Conservation (phyloP, 1,139 yeast species). For the Blastobotrys arbuscula region DNA sequence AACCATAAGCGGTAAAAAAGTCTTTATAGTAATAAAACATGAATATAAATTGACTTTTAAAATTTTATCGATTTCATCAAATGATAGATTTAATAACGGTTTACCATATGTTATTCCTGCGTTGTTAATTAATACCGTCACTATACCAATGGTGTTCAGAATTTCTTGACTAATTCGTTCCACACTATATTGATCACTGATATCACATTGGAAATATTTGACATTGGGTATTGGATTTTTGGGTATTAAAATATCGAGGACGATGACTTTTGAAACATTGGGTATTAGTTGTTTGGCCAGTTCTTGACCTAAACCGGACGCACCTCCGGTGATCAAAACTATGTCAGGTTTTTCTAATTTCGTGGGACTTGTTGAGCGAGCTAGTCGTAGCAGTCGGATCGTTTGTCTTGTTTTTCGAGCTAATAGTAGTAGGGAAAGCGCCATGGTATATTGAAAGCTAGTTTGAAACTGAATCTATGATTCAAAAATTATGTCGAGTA, state of each 20-base stretch:
- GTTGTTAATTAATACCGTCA: constrained; percentile 69
- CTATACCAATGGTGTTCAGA: constrained; percentile 44
- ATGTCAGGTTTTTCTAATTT: constrained; percentile 24
- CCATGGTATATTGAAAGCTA: constrained; percentile 19
- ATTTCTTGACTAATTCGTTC: constrained; percentile 31
- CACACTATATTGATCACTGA: constrained; percentile 39
- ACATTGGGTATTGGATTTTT: constrained; percentile 34
- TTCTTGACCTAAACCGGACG: constrained; percentile 67
- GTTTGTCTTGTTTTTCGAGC: constrained; percentile 52
- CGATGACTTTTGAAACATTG: constrained; percentile 44
- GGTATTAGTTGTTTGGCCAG: constrained; percentile 42
- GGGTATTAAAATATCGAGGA: constrained; percentile 47
- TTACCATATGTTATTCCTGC: constrained; percentile 65
- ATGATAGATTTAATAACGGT: constrained; percentile 47
- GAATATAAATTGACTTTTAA: constrained; percentile 64
- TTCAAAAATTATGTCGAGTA: not conserved
- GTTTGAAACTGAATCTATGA: not conserved
- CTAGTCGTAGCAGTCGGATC: constrained; percentile 64
- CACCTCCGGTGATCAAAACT: constrained; percentile 79
- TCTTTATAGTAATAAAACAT: constrained; percentile 61
- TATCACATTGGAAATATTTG: constrained; percentile 61
- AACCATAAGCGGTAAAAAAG: constrained; percentile 70
- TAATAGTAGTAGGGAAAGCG: constrained; percentile 21
- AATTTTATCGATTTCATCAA: constrained; percentile 54
- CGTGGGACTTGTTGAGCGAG: constrained; percentile 46